phyloP scores from a whole-genome alignment of 257 asterid genomes.

The Rehmannia glutinosa region DNA sequence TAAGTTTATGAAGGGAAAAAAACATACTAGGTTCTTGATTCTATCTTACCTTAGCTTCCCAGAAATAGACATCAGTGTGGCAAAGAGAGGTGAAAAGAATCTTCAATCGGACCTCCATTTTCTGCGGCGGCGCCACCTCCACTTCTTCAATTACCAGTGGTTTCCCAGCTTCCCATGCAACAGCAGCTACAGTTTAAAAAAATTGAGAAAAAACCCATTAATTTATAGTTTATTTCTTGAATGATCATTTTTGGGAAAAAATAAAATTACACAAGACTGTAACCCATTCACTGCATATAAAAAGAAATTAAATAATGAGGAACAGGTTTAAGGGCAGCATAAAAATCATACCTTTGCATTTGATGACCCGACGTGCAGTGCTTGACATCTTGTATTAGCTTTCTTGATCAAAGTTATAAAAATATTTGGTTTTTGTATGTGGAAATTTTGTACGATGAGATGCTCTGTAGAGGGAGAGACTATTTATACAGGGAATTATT shows the following conservation, averaged over 20 bases:
- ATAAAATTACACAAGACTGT: no score
- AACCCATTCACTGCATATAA: no score
- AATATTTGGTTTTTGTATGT: not conserved
- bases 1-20: not conserved
- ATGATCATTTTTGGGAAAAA: no score
- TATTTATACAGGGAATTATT: conserved; percentile 17
- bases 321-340: no score
- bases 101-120: conserved; percentile 70
- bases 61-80: conserved; percentile 71
- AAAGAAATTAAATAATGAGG: no score
- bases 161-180: conserved; percentile 70
- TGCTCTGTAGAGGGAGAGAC: not conserved
- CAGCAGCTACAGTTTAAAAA: conserved; percentile 64
- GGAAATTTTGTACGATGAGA: conserved; percentile 11
- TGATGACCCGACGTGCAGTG: conserved; percentile 55
- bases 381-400: conserved; percentile 40
- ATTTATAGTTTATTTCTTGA: no score
- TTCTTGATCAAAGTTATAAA: not conserved
- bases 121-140: conserved; percentile 81
- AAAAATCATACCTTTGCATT: conserved; percentile 53
- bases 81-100: conserved; percentile 70
- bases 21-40: not conserved
- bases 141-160: conserved; percentile 71
- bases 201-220: not conserved
- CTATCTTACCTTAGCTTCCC: conserved; percentile 77